Evolutionary conservation across 176 grass and related monocot genomes (phyloP), one percentile per base, ranked within the genome.

Genomic region (Phoenix dactylifera): DNA sequence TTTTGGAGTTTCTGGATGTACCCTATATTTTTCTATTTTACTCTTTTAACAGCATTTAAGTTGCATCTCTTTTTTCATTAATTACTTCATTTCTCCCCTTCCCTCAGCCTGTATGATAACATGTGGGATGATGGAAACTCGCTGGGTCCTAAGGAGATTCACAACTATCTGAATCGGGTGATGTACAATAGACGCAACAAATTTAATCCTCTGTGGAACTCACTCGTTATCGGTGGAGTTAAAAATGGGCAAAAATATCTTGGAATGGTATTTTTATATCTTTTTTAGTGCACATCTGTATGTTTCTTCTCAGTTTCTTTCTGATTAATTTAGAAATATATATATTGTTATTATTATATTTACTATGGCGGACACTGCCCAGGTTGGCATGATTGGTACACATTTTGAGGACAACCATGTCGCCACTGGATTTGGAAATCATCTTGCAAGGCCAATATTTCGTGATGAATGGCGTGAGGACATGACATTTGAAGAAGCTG

Each of bases 41-140:
- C 39, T 7, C 9, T 57, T 30, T 35, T 22, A 18, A 51, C 15
- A 58, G 18, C 2, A 30, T 30, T 30, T 30, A 30, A 44, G 35
- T 72, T 49, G 19, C 25, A 22, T 25, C 14, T 69, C 54, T 17
- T 60, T 29, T 10, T 74, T 74, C 76, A 44, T 3, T 44, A 44
- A 44, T 44, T 44, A 44, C 35, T 44, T 44, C 35, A 44, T 44
- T 35, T 9, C 10, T 20, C 9, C 35, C 1, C 10, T 44, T 44
- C 10, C 35, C 35, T 75, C 69, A 98, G 88, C 57, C 49, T 86
- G 73, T 86, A 84, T 24, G 94, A 98, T 82, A 83, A 86, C 57
- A 98, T 98, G 94, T 98, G 94, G 94, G 94, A 98, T 68, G 94
- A 98, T 78, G 94, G 94, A 23, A 98, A 98, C 62, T 98, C 94